These are phyloP conservation scores for Kalanchoe fedtschenkoi DNA, from an alignment of 164 flowering plant species.

Conservation along the genomic window DNA sequence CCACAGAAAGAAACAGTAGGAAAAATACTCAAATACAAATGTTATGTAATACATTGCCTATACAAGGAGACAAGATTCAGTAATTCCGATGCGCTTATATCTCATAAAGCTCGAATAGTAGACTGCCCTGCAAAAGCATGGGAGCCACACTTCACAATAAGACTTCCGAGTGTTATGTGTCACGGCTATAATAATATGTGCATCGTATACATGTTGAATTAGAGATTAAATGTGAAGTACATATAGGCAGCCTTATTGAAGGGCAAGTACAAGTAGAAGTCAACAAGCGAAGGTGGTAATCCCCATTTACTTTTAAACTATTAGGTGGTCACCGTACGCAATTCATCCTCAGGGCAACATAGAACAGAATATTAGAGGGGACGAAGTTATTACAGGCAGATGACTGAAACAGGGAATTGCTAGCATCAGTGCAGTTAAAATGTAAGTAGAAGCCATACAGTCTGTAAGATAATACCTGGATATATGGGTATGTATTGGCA, in stretches of 20 bases:
- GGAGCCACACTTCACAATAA: no score
- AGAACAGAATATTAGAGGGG: slow-evolving; percentile 12
- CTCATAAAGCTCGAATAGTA: no score
- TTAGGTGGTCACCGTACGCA: slow-evolving; percentile 6
- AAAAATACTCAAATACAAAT: no score
- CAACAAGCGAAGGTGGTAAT: background rate
- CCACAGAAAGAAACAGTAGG: no score
- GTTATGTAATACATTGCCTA: no score
- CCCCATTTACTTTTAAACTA: slow-evolving; percentile 9
- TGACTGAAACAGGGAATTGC: background rate
- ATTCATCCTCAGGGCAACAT: background rate
- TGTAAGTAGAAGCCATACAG: background rate
- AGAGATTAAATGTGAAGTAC: no score
- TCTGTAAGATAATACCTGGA: slow-evolving; percentile 41
- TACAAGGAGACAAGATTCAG: no score
- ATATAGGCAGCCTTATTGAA: background rate
- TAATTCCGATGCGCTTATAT: no score
- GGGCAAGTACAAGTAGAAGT: background rate
- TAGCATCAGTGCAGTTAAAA: background rate
- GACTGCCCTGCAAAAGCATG: no score
- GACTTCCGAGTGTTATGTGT: no score
- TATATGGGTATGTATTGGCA: slow-evolving; percentile 93
- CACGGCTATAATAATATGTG: no score
- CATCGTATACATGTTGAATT: no score
- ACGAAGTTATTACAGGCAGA: background rate